These are phyloP conservation scores for Xenoacremonium recifei DNA, from an alignment of 2,329 filamentous ascomycete genomes.

Conservation along the genomic window DNA sequence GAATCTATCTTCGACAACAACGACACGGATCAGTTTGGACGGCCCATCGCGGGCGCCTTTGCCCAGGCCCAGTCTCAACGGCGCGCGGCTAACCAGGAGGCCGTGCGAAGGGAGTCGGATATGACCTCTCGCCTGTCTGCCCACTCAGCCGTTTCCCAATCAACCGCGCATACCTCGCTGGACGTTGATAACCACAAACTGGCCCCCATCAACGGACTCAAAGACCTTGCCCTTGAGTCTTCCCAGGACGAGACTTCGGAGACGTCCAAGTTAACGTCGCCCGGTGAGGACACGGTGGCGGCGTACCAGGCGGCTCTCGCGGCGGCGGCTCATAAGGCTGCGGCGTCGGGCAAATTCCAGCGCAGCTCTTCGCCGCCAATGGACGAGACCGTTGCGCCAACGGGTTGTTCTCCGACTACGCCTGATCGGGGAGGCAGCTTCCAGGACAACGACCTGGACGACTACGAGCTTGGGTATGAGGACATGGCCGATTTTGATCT, in stretches of 20 bases:
- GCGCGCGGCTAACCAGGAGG: constrained; percentile 28
- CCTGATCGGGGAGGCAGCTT: constrained; percentile 10
- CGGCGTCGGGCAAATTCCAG: constrained; percentile 71
- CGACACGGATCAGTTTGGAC: constrained; percentile 61
- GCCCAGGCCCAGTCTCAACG: constrained; percentile 50
- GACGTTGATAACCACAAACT: constrained; percentile 30
- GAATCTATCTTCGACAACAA: constrained; percentile 72
- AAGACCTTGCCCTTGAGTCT: constrained; percentile 6
- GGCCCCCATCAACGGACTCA: constrained; percentile 6
- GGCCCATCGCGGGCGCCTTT: constrained; percentile 59
- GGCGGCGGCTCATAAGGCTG: constrained; percentile 75
- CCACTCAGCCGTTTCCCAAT: constrained; percentile 42
- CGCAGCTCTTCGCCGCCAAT: constrained; percentile 51
- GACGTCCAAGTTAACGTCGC: constrained; percentile 7
- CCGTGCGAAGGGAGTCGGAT: constrained; percentile 46
- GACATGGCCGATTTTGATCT: constrained; percentile 67
- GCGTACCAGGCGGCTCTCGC: constrained; percentile 84
- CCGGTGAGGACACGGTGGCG: constrained; percentile 37
- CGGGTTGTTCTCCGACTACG: constrained; percentile 12
- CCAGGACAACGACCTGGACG: constrained; percentile 50
- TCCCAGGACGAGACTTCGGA: constrained; percentile 10
- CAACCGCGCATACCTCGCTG: constrained; percentile 54
- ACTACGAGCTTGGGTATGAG: constrained; percentile 55
- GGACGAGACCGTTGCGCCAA: constrained; percentile 15
- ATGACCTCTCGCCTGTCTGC: constrained; percentile 44